Conservation (phyloP, 2,329 filamentous ascomycete species). For the Phaeosphaeria sp. region DNA sequence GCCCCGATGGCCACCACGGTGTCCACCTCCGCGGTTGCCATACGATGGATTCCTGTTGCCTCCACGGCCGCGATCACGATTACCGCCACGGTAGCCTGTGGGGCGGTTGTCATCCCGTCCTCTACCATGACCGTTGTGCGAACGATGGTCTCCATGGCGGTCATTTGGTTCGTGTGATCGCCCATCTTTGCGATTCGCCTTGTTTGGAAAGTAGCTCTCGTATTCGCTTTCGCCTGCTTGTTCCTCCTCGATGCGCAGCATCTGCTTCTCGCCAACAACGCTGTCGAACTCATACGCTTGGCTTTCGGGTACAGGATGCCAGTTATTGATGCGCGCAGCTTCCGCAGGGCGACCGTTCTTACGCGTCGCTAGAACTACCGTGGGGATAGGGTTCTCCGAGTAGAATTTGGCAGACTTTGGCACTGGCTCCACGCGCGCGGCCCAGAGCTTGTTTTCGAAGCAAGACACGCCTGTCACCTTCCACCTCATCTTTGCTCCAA, state of each 20-base stretch:
- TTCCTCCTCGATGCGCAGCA: conserved; percentile 81
- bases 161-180: conserved; percentile 53
- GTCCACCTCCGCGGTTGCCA: conserved; percentile 33
- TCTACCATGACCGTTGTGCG: conserved; percentile 25
- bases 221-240: conserved; percentile 65
- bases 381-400: conserved; percentile 78
- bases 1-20: conserved; percentile 51
- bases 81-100: conserved; percentile 41
- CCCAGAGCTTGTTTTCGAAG: conserved; percentile 85
- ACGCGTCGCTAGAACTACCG: conserved; percentile 82
- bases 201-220: conserved; percentile 68
- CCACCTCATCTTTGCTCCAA: conserved; percentile 85
- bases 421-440: conserved; percentile 77
- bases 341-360: conserved; percentile 79
- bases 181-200: conserved; percentile 52
- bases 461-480: conserved; percentile 77
- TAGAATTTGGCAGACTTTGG: conserved; percentile 68
- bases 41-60: conserved; percentile 37
- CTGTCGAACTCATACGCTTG: conserved; percentile 80
- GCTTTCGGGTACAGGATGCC: conserved; percentile 76
- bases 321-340: conserved; percentile 80
- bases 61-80: conserved; percentile 40
- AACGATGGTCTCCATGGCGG: conserved; percentile 40
- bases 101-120: conserved; percentile 34
- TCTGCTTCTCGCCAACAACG: conserved; percentile 83